Percentiles rank a stretch among this genome's conserved stretches.
Evolutionary conservation across 805 yeast species (phyloP).

Genomic region (Nakazawaea molendinolei): DNA sequence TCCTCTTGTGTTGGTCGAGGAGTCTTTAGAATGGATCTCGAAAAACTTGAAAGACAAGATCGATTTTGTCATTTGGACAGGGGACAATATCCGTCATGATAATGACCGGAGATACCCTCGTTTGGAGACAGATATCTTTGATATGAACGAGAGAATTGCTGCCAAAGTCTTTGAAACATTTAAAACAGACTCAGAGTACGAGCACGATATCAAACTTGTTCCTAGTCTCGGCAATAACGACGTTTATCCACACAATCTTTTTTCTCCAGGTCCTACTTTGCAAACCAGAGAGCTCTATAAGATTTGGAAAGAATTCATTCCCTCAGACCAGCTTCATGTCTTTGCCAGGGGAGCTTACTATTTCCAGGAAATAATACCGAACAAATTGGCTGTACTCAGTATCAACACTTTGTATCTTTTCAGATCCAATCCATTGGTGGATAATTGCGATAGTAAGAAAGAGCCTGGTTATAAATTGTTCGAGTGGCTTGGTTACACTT

Average conservation of each 20-base stretch:
- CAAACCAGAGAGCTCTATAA: conserved; percentile 73
- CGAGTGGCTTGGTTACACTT: conserved; percentile 69
- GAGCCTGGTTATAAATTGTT: conserved; percentile 78
- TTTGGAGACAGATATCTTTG: conserved; percentile 64
- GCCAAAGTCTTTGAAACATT: conserved; percentile 45
- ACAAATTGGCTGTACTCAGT: conserved; percentile 68
- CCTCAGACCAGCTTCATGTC: conserved; percentile 68
- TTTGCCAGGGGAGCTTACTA: conserved; percentile 73
- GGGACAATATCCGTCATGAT: conserved; percentile 83
- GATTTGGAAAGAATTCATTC: conserved; percentile 70
- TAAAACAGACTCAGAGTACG: conserved; percentile 35
- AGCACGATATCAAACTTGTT: conserved; percentile 36
- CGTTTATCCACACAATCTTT: conserved; percentile 82
- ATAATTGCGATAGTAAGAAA: conserved; percentile 62
- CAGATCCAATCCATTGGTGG: conserved; percentile 75
- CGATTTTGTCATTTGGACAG: conserved; percentile 88
- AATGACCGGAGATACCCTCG: conserved; percentile 71
- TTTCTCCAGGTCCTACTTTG: conserved; percentile 82
- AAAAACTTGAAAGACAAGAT: conserved; percentile 64
- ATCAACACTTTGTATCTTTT: conserved; percentile 73
- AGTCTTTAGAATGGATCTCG: conserved; percentile 62
- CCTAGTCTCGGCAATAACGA: conserved; percentile 85
- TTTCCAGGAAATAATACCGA: conserved; percentile 74
- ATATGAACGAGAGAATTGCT: conserved; percentile 56
- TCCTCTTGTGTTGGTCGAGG: conserved; percentile 53